phyloP scores from a whole-genome alignment of 2,329 filamentous ascomycete genomes.

The Plectosphaerella plurivora region DNA sequence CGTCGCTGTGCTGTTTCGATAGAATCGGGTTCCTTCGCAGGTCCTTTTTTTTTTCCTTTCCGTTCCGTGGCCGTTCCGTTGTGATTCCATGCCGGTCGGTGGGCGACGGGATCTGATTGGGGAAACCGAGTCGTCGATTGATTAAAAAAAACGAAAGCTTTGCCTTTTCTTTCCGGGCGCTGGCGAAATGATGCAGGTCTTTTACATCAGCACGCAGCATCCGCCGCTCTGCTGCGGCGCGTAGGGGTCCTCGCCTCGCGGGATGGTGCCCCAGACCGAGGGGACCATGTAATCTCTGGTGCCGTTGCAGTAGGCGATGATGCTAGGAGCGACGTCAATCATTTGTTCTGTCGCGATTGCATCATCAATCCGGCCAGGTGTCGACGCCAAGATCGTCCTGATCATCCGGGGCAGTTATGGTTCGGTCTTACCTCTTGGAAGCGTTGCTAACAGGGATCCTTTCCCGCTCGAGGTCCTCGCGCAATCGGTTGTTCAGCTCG shows the following conservation, averaged over 20 bases:
- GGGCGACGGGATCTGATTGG: no score
- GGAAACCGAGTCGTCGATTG: no score
- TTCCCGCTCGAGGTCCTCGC: constrained; percentile 92
- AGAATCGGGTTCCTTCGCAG: no score
- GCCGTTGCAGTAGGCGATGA: constrained; percentile 97
- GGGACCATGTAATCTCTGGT: constrained; percentile 99
- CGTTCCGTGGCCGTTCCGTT: no score
- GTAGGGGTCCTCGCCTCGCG: constrained; percentile 97
- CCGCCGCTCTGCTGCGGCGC: constrained; percentile 88
- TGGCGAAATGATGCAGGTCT: not conserved
- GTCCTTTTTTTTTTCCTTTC: no score
- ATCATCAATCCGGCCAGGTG: no score
- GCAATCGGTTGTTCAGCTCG: constrained; percentile 92
- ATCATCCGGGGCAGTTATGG: no score
- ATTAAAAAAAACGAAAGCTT: not conserved
- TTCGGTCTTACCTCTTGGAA: constrained; percentile 65
- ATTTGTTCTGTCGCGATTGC: not conserved
- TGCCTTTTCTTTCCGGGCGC: constrained; percentile 1
- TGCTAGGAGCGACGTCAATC: constrained; percentile 46
- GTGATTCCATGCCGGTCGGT: no score
- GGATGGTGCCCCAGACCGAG: constrained; percentile 91
- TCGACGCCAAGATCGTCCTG: not conserved
- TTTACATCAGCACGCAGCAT: constrained; percentile 93
- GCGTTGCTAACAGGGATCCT: constrained; percentile 95
- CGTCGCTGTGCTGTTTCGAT: no score